A percentile compares a stretch with the other conserved stretches of the same genome.
Evolutionary conservation across 768 basidiomycete species (phyloP).

Genomic region (Mycena latifolia): DNA sequence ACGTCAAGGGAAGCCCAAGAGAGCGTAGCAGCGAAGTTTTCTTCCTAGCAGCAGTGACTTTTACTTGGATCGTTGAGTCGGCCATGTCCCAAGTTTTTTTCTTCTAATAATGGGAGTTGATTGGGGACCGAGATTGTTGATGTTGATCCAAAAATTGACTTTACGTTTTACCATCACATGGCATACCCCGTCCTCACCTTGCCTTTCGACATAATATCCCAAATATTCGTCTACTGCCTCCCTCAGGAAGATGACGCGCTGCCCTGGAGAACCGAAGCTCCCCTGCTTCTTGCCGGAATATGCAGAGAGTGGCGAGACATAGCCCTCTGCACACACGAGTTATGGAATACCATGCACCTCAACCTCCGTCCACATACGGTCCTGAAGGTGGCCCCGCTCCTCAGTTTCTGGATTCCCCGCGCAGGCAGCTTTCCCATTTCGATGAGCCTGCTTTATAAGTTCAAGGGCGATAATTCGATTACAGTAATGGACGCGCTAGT

Average conservation of each 20-base stretch:
- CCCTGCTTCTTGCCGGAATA: constrained; percentile 19
- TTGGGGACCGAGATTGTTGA: too few species aligned
- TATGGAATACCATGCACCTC: constrained; percentile 28
- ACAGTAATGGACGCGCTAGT: background rate
- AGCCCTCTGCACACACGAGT: constrained; percentile 8
- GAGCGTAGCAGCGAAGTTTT: constrained; percentile 32
- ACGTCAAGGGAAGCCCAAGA: constrained; percentile 27
- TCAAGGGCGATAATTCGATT: background rate
- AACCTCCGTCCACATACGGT: constrained; percentile 8
- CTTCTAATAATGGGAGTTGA: background rate
- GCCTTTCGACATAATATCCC: constrained; percentile 17
- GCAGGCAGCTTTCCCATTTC: constrained; percentile 19
- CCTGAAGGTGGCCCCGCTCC: constrained; percentile 9
- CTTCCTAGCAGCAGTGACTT: constrained; percentile 28
- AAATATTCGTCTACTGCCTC: constrained; percentile 28
- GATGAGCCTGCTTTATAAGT: constrained; percentile 14
- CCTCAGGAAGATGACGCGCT: constrained; percentile 19
- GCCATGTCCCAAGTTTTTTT: background rate
- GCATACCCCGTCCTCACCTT: constrained; percentile 11
- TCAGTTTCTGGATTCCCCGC: constrained; percentile 23
- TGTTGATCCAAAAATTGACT: background rate
- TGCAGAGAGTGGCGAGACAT: constrained; percentile 20
- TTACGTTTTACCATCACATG: too few species aligned
- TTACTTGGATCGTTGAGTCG: constrained; percentile 27
- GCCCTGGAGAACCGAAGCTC: constrained; percentile 21